phyloP scores from a whole-genome alignment of 169 alveolate genomes.

The Plasmodium vivax region DNA sequence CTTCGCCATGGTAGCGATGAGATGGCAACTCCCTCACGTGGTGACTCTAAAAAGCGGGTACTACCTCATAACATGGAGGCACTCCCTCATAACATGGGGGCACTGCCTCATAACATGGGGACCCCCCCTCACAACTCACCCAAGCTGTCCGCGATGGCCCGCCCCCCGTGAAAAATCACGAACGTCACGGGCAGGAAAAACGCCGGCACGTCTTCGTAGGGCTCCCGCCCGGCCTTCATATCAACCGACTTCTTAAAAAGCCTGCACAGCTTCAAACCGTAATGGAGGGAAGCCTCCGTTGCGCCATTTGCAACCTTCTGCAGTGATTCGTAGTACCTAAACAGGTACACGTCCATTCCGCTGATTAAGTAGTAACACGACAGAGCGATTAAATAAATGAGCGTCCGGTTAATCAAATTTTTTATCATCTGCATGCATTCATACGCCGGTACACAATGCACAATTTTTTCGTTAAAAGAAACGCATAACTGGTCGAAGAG shows the following conservation, averaged over 20 bases:
- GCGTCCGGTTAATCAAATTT: slow-evolving; percentile 27
- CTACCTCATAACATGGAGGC: background rate
- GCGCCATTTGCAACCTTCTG: slow-evolving; percentile 8
- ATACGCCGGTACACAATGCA: slow-evolving; percentile 42
- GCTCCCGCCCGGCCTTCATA: slow-evolving; percentile 15
- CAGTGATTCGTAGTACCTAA: slow-evolving; percentile 43
- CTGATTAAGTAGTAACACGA: slow-evolving; percentile 25
- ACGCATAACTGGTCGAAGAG: slow-evolving; percentile 46
- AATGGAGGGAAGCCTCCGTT: slow-evolving; percentile 4
- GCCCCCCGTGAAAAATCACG: slow-evolving; percentile 52
- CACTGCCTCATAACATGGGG: background rate
- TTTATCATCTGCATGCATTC: slow-evolving; percentile 39
- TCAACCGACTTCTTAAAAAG: slow-evolving; percentile 43
- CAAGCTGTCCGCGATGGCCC: slow-evolving; percentile 12
- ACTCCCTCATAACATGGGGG: background rate
- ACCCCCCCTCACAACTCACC: background rate
- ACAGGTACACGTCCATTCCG: slow-evolving; percentile 45
- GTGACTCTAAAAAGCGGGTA: background rate
- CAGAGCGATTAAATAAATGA: slow-evolving; percentile 39
- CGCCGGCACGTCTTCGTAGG: slow-evolving; percentile 37
- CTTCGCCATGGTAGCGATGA: background rate
- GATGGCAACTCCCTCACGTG: too few species aligned
- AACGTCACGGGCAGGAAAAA: slow-evolving; percentile 44
- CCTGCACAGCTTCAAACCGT: slow-evolving; percentile 25
- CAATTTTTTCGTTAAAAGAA: slow-evolving; percentile 4